Base-by-base conservation (phyloP, 1,139 yeast species). In the Debaryomyces nepalensis region DNA sequence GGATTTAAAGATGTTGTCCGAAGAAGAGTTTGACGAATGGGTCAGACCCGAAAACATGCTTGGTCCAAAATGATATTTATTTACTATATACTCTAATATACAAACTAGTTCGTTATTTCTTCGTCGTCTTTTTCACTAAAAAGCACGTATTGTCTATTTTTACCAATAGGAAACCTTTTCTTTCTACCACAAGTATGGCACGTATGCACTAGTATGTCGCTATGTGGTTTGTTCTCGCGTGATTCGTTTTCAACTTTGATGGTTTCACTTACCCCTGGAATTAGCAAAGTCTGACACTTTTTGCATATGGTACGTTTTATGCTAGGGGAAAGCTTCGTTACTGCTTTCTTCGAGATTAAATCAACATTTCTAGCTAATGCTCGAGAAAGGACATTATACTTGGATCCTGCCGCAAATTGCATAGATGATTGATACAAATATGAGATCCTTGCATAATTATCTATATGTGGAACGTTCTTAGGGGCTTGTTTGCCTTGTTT, bases 11-110 rank as follows among this genome's bases (percentile, higher is more conserved):
- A 87, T 83, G 46, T 75, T 90, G 59, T 77, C 81, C 42, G 79
- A 77, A 48, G 85, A 81, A 61, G 95, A 88, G 70, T 90, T 90
- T 57, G 91, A 87, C 65, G 77, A 87, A 66, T 89, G 95, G 93
- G 97, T 90, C 53, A 82, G 87, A 64, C 97, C 97, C 49, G 96
- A 89, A 74, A 81, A 87, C 63, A 90, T 90, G 97, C 79, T 90
- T 69, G 95, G 96, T 40, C 97, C 97, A 54, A 82, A 81, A 61
- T 59, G 23, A 14, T 20, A 21, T 18, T n/a, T 15, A 23, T 38
- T 24, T 16, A 10, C 15, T 16, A 37, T 37, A 37, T 21, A 20
- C 26, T 15, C 32, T 35, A 35, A 40, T 39, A 27, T 40, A 33
- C 26, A 27, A 6, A 33, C 22, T 39, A 34, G 14, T 20, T 31